Evolutionary conservation across 2,329 filamentous ascomycete genomes (phyloP).

Genomic region (Claviceps humidiphila): DNA sequence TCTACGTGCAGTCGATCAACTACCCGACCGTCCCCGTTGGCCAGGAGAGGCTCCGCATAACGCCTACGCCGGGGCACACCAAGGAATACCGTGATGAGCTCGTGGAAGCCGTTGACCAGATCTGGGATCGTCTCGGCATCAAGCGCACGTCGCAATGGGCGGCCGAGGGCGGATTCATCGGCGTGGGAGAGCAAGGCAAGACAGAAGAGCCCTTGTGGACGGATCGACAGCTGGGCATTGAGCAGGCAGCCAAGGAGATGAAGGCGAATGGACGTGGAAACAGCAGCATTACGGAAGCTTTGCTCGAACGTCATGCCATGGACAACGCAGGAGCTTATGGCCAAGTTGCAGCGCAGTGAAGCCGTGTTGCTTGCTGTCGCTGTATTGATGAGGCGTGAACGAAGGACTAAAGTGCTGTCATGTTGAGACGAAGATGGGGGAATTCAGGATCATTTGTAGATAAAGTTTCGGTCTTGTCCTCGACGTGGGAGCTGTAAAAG

Average conservation of each 20-base stretch:
- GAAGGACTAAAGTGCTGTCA: too few relatives aligned
- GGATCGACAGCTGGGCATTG: conserved; percentile 70
- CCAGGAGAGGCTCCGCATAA: conserved; percentile 93
- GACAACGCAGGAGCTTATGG: conserved; percentile 16
- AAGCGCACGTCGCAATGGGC: conserved; percentile 92
- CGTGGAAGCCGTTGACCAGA: conserved; percentile 67
- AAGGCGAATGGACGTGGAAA: conserved; percentile 27
- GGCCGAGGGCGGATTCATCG: conserved; percentile 81
- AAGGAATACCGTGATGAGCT: conserved; percentile 78
- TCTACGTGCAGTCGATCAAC: conserved; percentile 98
- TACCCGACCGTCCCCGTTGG: conserved; percentile 96
- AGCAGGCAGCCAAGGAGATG: conserved; percentile 50
- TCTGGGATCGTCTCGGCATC: conserved; percentile 80
- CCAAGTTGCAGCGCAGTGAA: conserved; percentile 14
- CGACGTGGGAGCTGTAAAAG: too few relatives aligned
- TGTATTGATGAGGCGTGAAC: neutral
- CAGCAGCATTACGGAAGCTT: conserved; percentile 38
- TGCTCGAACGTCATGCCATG: conserved; percentile 42
- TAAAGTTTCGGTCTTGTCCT: too few relatives aligned
- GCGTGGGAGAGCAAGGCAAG: conserved; percentile 63
- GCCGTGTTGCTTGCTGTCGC: neutral
- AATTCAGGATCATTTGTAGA: too few relatives aligned
- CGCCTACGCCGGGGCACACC: conserved; percentile 84
- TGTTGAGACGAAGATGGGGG: too few relatives aligned
- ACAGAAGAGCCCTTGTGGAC: conserved; percentile 74